These are phyloP conservation scores for Chenopodium album DNA, from an alignment of 148 eudicot species.

Conservation along the genomic window DNA sequence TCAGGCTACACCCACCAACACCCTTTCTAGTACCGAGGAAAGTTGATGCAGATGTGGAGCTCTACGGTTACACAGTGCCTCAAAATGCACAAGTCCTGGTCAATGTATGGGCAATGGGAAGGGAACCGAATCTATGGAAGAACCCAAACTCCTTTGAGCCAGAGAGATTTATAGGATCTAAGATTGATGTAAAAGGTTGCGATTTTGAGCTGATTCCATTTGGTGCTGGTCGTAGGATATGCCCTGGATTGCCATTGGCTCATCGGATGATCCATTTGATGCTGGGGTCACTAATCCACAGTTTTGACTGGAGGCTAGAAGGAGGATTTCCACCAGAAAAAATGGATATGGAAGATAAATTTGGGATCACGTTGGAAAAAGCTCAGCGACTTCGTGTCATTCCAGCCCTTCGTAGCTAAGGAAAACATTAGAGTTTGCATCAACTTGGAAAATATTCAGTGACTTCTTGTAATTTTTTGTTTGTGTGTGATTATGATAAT, in stretches of 20 bases:
- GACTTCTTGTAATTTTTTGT: no score
- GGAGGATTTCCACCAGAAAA: background rate
- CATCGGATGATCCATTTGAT: background rate
- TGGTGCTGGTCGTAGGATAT: constrained; percentile 13
- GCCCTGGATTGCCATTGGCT: constrained; percentile 12
- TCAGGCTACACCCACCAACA: constrained; percentile 12
- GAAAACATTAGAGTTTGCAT: no score
- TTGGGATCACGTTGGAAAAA: background rate
- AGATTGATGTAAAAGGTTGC: constrained; percentile 5
- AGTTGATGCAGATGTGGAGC: background rate
- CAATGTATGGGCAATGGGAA: constrained; percentile 13
- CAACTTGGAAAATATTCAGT: no score
- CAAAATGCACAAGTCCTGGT: constrained; percentile 8
- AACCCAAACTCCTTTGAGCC: background rate
- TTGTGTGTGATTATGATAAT: no score
- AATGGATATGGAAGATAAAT: constrained; percentile 3
- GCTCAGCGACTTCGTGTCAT: background rate
- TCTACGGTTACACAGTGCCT: constrained; percentile 2
- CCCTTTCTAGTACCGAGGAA: constrained; percentile 16
- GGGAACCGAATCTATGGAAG: background rate
- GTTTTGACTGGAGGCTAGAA: background rate
- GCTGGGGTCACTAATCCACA: background rate
- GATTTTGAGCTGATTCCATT: constrained; percentile 10
- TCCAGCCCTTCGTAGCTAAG: background rate
- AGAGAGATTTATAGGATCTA: background rate